Evolutionary conservation across 441 rosid species (phyloP), one percentile per base, ranked within the genome.

Genomic region (Gossypium gossypioides): DNA sequence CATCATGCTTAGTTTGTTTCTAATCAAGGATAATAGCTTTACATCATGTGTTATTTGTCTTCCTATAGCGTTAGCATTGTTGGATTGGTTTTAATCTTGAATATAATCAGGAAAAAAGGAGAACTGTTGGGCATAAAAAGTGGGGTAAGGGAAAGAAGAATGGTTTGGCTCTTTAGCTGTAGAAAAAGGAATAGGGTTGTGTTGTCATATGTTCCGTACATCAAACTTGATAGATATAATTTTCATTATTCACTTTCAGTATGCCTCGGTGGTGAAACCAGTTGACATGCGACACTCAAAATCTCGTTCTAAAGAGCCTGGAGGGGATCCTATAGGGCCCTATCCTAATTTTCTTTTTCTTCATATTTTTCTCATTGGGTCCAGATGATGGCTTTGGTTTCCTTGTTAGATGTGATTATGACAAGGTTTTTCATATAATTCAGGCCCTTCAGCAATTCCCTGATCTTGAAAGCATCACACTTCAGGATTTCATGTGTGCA

Each of bases 401-500:
- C 42, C 44, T 8, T n/a, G 71, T 19, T 19, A 27, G 44, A 74
- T 68, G 63, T 70, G 44, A 68, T 13, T n/a, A 59, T 66, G 63
- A 63, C 62, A 44, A 34, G 21, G 9, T 42, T 29, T 64, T 71
- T 61, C 29, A 12, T 50, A 12, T 24, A 25, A 37, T 74, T 48
- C 85, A 93, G 97, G 90, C 72, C 71, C 83, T 86, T 48, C 70
- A 78, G 63, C 78, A 65, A 42, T 74, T 74, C 72, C 75, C 83
- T 51, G 78, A 71, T 67, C 79, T 64, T 72, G 75, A 77, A 78
- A 59, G 70, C 73, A 40, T 78, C 74, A 80, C 82, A 48, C 78
- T 82, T 65, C 76, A 84, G 75, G 89, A 93, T 77, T 91, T 91
- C 80, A 81, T 86, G 87, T 85, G 81, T 79, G 89, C 92, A 64